Conservation (phyloP, 2,329 filamentous ascomycete genomes). For the Claviceps maximensis region DNA sequence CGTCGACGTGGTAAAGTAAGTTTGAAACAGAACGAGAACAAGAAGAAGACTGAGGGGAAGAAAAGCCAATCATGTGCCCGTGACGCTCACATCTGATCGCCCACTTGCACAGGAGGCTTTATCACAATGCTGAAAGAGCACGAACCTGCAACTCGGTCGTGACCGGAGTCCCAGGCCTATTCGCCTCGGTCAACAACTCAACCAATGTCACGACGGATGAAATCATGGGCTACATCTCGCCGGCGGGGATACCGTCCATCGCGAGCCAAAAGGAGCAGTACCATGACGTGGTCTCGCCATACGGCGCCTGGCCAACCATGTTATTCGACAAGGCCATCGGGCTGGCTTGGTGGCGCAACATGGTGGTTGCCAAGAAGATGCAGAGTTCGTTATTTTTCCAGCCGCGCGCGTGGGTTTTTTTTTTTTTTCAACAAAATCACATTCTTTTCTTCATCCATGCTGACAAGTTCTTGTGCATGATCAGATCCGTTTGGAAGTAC, state of each 20-base stretch:
- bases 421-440: no score
- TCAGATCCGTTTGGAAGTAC: slow-evolving; percentile 24
- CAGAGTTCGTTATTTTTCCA: slow-evolving; percentile 20
- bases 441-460: neutral
- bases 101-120: slow-evolving; percentile 18
- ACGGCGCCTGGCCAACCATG: slow-evolving; percentile 24
- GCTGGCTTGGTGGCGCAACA: slow-evolving; percentile 29
- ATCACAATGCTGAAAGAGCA: slow-evolving; percentile 25
- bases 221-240: slow-evolving; percentile 27
- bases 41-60: no score
- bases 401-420: no score
- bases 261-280: slow-evolving; percentile 26
- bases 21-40: no score
- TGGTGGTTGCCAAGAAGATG: slow-evolving; percentile 28
- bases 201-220: slow-evolving; percentile 22
- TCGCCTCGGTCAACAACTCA: slow-evolving; percentile 29
- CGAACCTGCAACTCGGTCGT: slow-evolving; percentile 28
- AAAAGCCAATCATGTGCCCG: neutral
- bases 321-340: slow-evolving; percentile 25
- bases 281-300: slow-evolving; percentile 28
- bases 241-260: slow-evolving; percentile 26
- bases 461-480: neutral
- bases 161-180: slow-evolving; percentile 24
- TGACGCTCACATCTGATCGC: neutral
- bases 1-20: slow-evolving; percentile 24